Evolutionary conservation across 2,329 filamentous ascomycete genomes (phyloP).

Genomic region (Claviceps quebecensis): DNA sequence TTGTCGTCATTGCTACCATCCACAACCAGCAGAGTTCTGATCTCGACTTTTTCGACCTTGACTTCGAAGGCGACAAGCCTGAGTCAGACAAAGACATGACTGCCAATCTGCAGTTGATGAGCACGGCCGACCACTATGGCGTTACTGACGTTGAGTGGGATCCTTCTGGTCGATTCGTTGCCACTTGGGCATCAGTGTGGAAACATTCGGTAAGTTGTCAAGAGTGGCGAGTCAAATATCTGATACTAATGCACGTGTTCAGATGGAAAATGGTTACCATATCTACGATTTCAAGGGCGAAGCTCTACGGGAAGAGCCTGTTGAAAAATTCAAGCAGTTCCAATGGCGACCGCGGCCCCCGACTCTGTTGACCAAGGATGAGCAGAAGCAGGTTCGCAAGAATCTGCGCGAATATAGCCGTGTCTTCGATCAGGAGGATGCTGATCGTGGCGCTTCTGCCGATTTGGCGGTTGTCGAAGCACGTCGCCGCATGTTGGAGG

Average conservation of each 20-base stretch:
- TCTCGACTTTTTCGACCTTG: slow-evolving; percentile 93
- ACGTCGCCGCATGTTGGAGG: slow-evolving; percentile 65
- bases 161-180: slow-evolving; percentile 85
- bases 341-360: slow-evolving; percentile 83
- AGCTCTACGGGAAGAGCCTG: slow-evolving; percentile 73
- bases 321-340: slow-evolving; percentile 98
- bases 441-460: slow-evolving; percentile 82
- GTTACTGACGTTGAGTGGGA: slow-evolving; percentile 98
- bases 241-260: slow-evolving; percentile 6
- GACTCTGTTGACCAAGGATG: slow-evolving; percentile 87
- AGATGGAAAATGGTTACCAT: slow-evolving; percentile 99
- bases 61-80: slow-evolving; percentile 93
- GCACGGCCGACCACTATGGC: slow-evolving; percentile 87
- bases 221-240: neutral
- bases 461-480: slow-evolving; percentile 89
- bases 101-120: slow-evolving; percentile 91
- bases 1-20: slow-evolving; percentile 87
- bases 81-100: slow-evolving; percentile 88
- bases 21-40: slow-evolving; percentile 88
- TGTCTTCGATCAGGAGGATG: slow-evolving; percentile 88
- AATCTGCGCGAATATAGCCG: slow-evolving; percentile 95
- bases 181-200: slow-evolving; percentile 87
- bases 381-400: slow-evolving; percentile 96
- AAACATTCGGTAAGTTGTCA: slow-evolving; percentile 68
- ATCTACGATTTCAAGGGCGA: slow-evolving; percentile 93